These are phyloP conservation scores for Ophiostoma ips DNA, from an alignment of 2,329 filamentous ascomycete genomes.

Conservation along the genomic window DNA sequence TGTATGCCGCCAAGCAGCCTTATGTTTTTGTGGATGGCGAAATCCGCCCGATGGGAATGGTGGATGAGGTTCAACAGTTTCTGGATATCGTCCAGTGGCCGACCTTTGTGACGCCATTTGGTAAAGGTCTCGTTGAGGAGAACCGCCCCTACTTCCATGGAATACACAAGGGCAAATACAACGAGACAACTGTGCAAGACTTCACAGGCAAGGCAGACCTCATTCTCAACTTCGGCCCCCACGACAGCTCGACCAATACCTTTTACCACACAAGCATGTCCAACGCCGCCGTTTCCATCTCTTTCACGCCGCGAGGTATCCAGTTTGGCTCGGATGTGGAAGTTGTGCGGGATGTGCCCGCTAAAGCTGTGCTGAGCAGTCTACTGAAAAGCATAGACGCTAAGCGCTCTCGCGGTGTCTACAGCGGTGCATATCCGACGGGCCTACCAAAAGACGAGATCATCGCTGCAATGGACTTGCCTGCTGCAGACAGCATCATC, in stretches of 20 bases:
- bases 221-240: background rate
- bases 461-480: background rate
- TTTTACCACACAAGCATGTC: background rate
- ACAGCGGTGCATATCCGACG: background rate
- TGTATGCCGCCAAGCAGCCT: constrained; percentile 54
- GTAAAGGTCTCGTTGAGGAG: constrained; percentile 73
- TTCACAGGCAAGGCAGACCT: background rate
- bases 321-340: background rate
- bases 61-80: constrained; percentile 60
- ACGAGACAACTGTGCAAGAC: background rate
- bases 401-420: background rate
- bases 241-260: background rate
- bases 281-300: background rate
- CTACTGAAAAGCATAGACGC: background rate
- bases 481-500: background rate
- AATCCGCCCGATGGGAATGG: constrained; percentile 59
- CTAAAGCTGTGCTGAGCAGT: background rate
- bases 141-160: constrained; percentile 21
- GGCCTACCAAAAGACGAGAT: background rate
- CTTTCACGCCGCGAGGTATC: background rate
- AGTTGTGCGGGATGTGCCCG: background rate
- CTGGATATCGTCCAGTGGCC: constrained; percentile 62
- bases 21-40: constrained; percentile 74
- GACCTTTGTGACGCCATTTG: constrained; percentile 81
- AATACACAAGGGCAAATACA: background rate